Conservation (phyloP, 257 asterid genomes). For the Gardenia jasminoides region DNA sequence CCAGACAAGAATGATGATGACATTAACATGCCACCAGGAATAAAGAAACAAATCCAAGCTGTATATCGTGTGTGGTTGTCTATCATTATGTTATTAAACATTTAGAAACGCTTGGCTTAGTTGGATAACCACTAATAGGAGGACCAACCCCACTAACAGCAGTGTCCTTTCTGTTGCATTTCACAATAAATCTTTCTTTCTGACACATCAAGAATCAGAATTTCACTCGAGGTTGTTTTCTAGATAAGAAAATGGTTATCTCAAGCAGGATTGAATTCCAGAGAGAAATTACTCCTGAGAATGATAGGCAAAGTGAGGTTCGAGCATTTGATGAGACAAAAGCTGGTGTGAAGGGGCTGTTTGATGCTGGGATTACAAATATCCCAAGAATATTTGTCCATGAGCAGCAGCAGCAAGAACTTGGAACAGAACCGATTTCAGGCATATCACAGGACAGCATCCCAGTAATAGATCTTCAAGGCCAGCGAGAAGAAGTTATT, state of each 20-base stretch:
- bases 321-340: conserved; percentile 54
- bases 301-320: conserved; percentile 34
- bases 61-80: too few species aligned
- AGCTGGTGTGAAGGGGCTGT: conserved; percentile 57
- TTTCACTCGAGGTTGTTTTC: background rate
- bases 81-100: too few species aligned
- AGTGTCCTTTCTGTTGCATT: too few species aligned
- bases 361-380: conserved; percentile 37
- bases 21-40: too few species aligned
- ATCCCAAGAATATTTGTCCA: conserved; percentile 40
- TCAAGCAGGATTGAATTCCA: background rate
- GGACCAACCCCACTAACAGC: too few species aligned
- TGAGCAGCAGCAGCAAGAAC: background rate
- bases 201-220: too few species aligned
- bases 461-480: background rate
- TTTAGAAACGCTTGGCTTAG: too few species aligned
- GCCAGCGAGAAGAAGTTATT: background rate
- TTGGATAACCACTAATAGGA: too few species aligned
- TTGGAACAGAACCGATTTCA: background rate
- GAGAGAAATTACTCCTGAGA: background rate
- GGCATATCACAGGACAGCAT: background rate
- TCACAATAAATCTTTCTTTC: too few species aligned
- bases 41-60: too few species aligned
- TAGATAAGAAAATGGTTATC: conserved; percentile 11
- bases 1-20: too few species aligned